Evolutionary conservation across 768 basidiomycete genomes (phyloP).

Genomic region (Inosperma sp.): DNA sequence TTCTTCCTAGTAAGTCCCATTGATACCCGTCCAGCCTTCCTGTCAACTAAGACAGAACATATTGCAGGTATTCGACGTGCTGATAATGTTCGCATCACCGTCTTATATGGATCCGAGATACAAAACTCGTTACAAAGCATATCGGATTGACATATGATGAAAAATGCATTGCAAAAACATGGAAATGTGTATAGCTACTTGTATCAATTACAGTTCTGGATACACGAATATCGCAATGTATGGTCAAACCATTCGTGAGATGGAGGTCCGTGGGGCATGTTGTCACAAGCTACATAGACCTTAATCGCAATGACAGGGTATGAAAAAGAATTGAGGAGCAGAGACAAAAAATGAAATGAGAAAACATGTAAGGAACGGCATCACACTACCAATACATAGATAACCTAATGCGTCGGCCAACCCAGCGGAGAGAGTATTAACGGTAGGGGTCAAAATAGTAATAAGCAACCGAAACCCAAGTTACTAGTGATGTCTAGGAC

Average conservation of each 20-base stretch:
- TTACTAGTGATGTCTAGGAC: no score
- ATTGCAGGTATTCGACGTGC: no score
- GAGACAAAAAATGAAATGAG: neutral
- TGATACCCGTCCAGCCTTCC: neutral
- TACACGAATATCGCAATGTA: conserved; percentile 7
- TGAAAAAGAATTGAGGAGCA: neutral
- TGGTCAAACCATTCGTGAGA: no score
- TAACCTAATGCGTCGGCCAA: conserved; percentile 9
- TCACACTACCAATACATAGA: conserved; percentile 8
- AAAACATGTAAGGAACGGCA: neutral
- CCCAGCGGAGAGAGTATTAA: conserved; percentile 9
- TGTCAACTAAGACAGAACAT: no score
- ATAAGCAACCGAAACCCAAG: neutral
- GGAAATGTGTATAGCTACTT: no score
- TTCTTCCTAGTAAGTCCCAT: neutral
- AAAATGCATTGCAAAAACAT: no score
- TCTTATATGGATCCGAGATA: neutral
- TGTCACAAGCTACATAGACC: neutral
- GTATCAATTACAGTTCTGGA: no score
- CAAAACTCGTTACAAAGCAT: no score
- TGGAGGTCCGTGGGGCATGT: neutral
- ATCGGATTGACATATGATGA: no score
- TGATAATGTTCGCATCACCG: no score
- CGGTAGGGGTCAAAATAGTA: conserved; percentile 1
- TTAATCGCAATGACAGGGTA: conserved; percentile 2